These are phyloP conservation scores for Lophiostoma macrostomum DNA, from an alignment of 495 filamentous ascomycete genomes.

Conservation along the genomic window DNA sequence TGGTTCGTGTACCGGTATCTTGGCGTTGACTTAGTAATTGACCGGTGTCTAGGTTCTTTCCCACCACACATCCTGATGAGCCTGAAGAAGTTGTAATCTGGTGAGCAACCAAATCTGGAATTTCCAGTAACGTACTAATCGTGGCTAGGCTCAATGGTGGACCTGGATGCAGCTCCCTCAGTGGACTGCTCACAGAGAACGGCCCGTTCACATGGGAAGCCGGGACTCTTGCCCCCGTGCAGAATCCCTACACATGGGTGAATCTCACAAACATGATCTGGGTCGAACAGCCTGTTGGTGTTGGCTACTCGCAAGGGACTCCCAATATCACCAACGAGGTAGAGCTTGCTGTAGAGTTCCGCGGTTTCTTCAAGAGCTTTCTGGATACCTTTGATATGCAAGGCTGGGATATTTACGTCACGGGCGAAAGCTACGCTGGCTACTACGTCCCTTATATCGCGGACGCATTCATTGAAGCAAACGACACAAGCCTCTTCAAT, in stretches of 20 bases:
- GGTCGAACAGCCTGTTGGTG: slow-evolving; percentile 74
- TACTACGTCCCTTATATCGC: slow-evolving; percentile 79
- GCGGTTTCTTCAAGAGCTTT: slow-evolving; percentile 53
- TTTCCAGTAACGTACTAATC: neutral
- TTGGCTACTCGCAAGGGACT: slow-evolving; percentile 64
- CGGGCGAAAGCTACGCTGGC: slow-evolving; percentile 54
- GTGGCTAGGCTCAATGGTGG: slow-evolving; percentile 34
- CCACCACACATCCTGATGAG: slow-evolving; percentile 14
- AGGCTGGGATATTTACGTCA: slow-evolving; percentile 61
- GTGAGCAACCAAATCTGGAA: slow-evolving; percentile 1
- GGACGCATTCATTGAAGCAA: slow-evolving; percentile 65
- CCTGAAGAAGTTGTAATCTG: slow-evolving; percentile 31
- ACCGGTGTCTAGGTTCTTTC: slow-evolving; percentile 30
- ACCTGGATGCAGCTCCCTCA: slow-evolving; percentile 65
- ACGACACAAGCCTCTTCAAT: slow-evolving; percentile 65
- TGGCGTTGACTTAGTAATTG: neutral
- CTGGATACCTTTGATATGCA: slow-evolving; percentile 64
- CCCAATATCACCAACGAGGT: slow-evolving; percentile 60
- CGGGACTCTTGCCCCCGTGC: slow-evolving; percentile 26
- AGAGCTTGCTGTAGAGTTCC: slow-evolving; percentile 65
- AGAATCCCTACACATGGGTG: slow-evolving; percentile 52
- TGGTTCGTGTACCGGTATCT: slow-evolving; percentile 64
- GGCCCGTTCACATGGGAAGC: slow-evolving; percentile 72
- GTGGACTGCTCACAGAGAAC: slow-evolving; percentile 71
- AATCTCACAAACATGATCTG: slow-evolving; percentile 76